A percentile compares a stretch with the other conserved stretches of the same genome.
phyloP scores from a whole-genome alignment of 169 alveolate genomes.

The Cardiosporidium cionae region DNA sequence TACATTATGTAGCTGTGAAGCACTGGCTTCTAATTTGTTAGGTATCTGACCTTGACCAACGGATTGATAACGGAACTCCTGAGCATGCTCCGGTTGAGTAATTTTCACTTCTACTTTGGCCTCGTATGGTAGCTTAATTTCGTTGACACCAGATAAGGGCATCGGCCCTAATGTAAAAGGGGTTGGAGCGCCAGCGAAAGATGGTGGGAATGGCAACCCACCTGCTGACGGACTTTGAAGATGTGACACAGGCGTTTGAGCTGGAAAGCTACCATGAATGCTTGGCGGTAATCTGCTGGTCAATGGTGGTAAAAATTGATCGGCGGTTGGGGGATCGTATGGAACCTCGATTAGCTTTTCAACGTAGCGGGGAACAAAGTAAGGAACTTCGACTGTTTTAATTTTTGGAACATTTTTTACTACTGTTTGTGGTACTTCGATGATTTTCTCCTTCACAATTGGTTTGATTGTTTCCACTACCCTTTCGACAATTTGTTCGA shows the following conservation, averaged over 20 bases:
- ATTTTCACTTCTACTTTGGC: slow-evolving; percentile 19
- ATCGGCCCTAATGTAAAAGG: slow-evolving; percentile 20
- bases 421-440: slow-evolving; percentile 68
- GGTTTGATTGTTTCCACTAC: slow-evolving; percentile 64
- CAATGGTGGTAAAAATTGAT: slow-evolving; percentile 29
- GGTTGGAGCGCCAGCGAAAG: slow-evolving; percentile 23
- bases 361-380: slow-evolving; percentile 67
- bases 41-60: not conserved
- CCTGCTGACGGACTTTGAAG: not conserved
- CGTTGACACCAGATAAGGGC: slow-evolving; percentile 1
- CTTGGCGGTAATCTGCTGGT: slow-evolving; percentile 36
- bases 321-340: slow-evolving; percentile 57
- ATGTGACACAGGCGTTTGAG: no score
- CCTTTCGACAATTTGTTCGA: slow-evolving; percentile 62
- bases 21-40: no score
- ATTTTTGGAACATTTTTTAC: slow-evolving; percentile 63
- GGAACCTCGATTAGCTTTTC: slow-evolving; percentile 68
- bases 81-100: slow-evolving; percentile 24
- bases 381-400: slow-evolving; percentile 69
- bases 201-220: not conserved
- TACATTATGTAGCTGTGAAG: not conserved
- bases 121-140: slow-evolving; percentile 20
- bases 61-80: no score
- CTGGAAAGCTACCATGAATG: slow-evolving; percentile 11
- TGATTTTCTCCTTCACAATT: slow-evolving; percentile 57